Base-by-base conservation (phyloP, 306 rosid genomes). In the Rosa rugosa region DNA sequence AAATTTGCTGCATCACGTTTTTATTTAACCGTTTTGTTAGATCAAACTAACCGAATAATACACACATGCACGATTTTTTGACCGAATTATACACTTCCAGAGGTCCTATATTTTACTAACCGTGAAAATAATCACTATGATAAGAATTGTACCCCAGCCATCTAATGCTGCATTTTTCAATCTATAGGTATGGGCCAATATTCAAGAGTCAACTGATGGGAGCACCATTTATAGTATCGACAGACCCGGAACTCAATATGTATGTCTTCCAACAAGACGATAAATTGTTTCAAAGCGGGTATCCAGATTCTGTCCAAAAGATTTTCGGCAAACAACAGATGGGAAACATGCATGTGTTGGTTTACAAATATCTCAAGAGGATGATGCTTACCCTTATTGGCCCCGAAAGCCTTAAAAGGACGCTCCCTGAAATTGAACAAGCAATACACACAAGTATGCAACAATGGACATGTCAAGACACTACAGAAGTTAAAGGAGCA, bases 211-310 rank as follows among this genome's bases (percentile, higher is more conserved):
- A 77, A 85, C 87, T 95, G 89, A 97, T 95, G 38, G 99, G 99
- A 71, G 47, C 97, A 56, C 90, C 97, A 0, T 83, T 95, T 11
- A 86, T 95, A 18, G 71, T 95, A 65, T 95, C 99, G 1, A 93
- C 99, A 38, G 99, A 95, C 93, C 89, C 97, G 4, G 92, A 85
- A 76, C 90, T 95, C 49, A 95, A 88, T 69, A 72, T 89, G 90
- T 89, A 91, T 77, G 85, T 94, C 31, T 94, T 94, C 82, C 97
- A 89, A 79, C 94, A 94, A 77, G 99, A 94, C 81, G 99, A 97
- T 34, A 80, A 81, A 11, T 73, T 92, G 80, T 92, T 94, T 45
- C 93, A 91, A 74, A 95, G 98, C 84, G 93, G 99, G 97, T 95
- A 95, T 66, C 99, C 98, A 23, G 98, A 92, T 11, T 89, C 99